Evolutionary conservation across 2,329 filamentous ascomycete genomes (phyloP).

Genomic region (Fusarium goolgardi): DNA sequence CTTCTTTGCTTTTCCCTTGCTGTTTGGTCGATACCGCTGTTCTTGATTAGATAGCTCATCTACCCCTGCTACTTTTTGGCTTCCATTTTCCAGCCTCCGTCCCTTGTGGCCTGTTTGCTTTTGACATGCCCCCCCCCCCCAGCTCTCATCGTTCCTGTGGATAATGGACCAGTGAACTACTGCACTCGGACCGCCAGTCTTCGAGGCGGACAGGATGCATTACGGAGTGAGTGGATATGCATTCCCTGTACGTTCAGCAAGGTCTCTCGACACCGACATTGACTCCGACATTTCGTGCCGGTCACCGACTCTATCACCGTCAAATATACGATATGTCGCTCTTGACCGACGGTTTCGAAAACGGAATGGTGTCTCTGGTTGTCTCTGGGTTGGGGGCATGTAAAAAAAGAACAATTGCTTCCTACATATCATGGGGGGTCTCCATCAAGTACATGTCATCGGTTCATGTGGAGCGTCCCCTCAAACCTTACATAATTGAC

Average conservation of each 20-base stretch:
- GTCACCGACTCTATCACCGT: conserved; percentile 44
- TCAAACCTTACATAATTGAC: conserved; percentile 29
- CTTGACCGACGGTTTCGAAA: conserved; percentile 44
- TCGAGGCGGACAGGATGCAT: conserved; percentile 39
- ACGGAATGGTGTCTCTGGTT: conserved; percentile 35
- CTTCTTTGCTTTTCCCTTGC: conserved; percentile 28
- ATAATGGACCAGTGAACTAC: conserved; percentile 30
- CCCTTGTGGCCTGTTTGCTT: conserved; percentile 22
- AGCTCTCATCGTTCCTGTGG: conserved; percentile 31
- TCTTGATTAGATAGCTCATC: conserved; percentile 22
- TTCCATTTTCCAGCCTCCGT: conserved; percentile 24
- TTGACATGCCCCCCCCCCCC: conserved; percentile 34
- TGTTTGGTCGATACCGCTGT: conserved; percentile 19
- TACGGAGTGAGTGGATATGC: conserved; percentile 39
- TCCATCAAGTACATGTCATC: conserved; percentile 26
- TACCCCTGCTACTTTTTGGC: conserved; percentile 27
- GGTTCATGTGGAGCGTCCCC: conserved; percentile 18
- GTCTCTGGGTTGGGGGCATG: conserved; percentile 39
- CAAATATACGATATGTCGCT: conserved; percentile 29
- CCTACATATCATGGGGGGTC: conserved; percentile 11
- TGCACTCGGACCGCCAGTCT: conserved; percentile 37
- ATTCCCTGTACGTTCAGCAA: conserved; percentile 35
- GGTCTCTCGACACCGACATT: conserved; percentile 45
- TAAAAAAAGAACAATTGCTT: conserved; percentile 35
- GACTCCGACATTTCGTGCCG: conserved; percentile 41